phyloP scores from a whole-genome alignment of 1,284 basidiomycete genomes.

The Coniophora puteana region DNA sequence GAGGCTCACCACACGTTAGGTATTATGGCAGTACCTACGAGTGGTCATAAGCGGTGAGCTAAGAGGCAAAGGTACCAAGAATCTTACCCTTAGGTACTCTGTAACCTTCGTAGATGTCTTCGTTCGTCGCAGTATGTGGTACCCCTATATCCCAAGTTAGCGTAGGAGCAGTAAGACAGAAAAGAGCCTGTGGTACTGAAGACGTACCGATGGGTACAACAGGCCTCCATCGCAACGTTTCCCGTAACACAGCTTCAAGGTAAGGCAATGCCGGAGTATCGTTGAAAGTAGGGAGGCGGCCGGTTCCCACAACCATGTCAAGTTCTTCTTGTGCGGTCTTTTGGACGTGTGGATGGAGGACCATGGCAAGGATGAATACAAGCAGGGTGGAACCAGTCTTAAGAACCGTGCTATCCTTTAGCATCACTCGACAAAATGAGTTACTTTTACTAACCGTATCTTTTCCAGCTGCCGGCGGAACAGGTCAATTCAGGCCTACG shows the following conservation, averaged over 20 bases:
- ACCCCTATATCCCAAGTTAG: slow-evolving; percentile 14
- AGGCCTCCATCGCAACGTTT: slow-evolving; percentile 34
- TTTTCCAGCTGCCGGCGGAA: slow-evolving; percentile 22
- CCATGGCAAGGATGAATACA: slow-evolving; percentile 33
- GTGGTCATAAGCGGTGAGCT: too few species aligned
- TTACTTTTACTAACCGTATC: slow-evolving; percentile 19
- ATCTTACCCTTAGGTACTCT: slow-evolving; percentile 23
- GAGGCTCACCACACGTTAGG: slow-evolving; percentile 25
- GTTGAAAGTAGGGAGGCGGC: slow-evolving; percentile 29
- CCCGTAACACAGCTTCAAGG: slow-evolving; percentile 31
- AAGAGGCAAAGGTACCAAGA: not conserved
- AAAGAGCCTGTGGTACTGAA: too few species aligned
- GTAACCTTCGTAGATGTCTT: slow-evolving; percentile 27
- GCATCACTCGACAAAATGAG: not conserved
- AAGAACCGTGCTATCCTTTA: too few species aligned
- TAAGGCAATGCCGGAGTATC: slow-evolving; percentile 31
- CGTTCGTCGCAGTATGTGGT: slow-evolving; percentile 22
- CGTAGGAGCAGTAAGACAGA: slow-evolving; percentile 10
- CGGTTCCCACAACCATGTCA: slow-evolving; percentile 27
- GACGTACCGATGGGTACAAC: slow-evolving; percentile 25
- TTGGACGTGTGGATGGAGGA: slow-evolving; percentile 33
- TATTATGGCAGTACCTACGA: slow-evolving; percentile 24
- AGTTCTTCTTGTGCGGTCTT: slow-evolving; percentile 29
- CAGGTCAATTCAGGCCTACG: not conserved
- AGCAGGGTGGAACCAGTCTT: slow-evolving; percentile 25